phyloP scores from a whole-genome alignment of 225 moss, liverwort and hornwort species.

The Straminergon stramineum region DNA sequence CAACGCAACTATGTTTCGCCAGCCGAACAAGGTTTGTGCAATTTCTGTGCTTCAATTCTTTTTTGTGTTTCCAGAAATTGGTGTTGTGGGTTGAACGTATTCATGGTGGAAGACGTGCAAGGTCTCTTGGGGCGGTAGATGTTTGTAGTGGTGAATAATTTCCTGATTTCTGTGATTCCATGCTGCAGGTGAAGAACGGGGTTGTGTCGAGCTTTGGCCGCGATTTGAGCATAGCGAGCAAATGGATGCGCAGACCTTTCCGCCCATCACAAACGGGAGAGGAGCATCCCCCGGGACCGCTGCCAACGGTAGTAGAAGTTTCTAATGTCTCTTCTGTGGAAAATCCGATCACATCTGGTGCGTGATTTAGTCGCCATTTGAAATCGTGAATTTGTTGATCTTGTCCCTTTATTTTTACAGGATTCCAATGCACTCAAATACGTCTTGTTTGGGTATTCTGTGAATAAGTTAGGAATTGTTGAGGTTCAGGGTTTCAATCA shows the following conservation, averaged over 20 bases:
- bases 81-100: background rate
- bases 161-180: background rate
- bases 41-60: background rate
- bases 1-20: background rate
- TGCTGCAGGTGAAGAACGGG: background rate
- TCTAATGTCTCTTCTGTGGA: background rate
- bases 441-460: background rate
- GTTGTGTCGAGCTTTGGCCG: background rate
- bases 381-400: background rate
- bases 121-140: background rate
- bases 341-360: background rate
- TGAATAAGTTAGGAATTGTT: background rate
- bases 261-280: background rate
- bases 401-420: background rate
- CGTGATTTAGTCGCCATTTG: background rate
- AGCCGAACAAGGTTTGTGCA: background rate
- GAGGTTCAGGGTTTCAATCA: background rate
- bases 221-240: fast-evolving
- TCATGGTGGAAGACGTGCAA: background rate
- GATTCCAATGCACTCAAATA: background rate
- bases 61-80: background rate
- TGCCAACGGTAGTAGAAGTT: background rate
- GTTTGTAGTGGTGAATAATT: background rate
- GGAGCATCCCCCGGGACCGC: background rate
- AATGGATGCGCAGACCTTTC: fast-evolving